Percentiles rank a stretch among this genome's conserved stretches.
These are phyloP conservation scores for Penicillium waksmanii DNA, from an alignment of 495 filamentous ascomycete genomes.

Conservation along the genomic window DNA sequence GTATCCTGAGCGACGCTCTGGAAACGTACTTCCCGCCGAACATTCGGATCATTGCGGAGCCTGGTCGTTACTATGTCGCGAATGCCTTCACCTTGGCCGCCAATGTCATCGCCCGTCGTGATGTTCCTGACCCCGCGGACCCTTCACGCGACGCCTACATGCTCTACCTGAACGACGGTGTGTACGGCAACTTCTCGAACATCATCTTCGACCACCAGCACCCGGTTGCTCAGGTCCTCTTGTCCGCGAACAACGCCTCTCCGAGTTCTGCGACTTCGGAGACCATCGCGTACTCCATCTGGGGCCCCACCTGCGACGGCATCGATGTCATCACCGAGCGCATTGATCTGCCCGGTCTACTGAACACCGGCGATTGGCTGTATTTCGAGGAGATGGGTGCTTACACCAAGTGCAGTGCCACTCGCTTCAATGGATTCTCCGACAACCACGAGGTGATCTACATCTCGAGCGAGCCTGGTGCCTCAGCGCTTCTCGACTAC, in stretches of 20 bases:
- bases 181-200: constrained; percentile 97
- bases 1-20: constrained; percentile 75
- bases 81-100: constrained; percentile 91
- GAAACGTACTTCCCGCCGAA: constrained; percentile 85
- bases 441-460: constrained; percentile 92
- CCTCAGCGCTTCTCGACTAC: constrained; percentile 71
- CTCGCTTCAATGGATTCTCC: constrained; percentile 97
- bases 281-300: constrained; percentile 79
- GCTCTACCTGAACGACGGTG: constrained; percentile 94
- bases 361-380: constrained; percentile 95
- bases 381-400: constrained; percentile 99
- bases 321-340: constrained; percentile 88
- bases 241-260: constrained; percentile 55
- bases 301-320: constrained; percentile 97
- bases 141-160: constrained; percentile 74
- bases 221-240: constrained; percentile 79
- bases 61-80: constrained; percentile 92
- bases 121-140: constrained; percentile 65
- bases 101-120: constrained; percentile 94
- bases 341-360: constrained; percentile 68
- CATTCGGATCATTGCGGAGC: constrained; percentile 92
- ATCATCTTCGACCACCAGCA: constrained; percentile 99
- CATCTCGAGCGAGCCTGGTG: constrained; percentile 89
- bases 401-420: constrained; percentile 96
- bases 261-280: constrained; percentile 52